phyloP scores from a whole-genome alignment of 352 stramenopile genomes.

The Globisporangium echinulatum region DNA sequence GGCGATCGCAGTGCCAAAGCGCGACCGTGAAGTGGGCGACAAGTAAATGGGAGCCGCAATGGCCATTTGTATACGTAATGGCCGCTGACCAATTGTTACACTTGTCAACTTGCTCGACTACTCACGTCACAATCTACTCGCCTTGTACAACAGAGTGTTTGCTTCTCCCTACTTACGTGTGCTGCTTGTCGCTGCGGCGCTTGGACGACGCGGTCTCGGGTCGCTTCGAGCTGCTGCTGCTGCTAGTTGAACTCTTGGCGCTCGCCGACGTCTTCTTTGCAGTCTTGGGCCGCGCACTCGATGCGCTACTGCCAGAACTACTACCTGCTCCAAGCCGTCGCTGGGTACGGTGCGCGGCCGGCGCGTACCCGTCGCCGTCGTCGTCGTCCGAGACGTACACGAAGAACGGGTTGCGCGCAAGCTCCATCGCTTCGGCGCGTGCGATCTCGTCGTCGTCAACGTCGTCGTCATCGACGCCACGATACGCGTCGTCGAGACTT shows the following conservation, averaged over 20 bases:
- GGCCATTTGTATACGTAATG: no score
- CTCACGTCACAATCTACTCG: no score
- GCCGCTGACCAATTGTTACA: no score
- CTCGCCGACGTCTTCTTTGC: slow-evolving; percentile 46
- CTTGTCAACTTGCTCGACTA: no score
- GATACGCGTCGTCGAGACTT: slow-evolving; percentile 8
- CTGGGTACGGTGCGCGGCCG: slow-evolving; percentile 33
- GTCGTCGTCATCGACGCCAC: not conserved
- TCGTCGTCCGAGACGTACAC: slow-evolving; percentile 82
- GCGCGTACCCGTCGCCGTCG: slow-evolving; percentile 64
- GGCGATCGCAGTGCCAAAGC: slow-evolving; percentile 11
- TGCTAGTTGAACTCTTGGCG: slow-evolving; percentile 13
- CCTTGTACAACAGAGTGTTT: no score
- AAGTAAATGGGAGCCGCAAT: no score
- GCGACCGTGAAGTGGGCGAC: not conserved
- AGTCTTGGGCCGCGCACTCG: slow-evolving; percentile 36
- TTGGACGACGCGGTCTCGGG: slow-evolving; percentile 54
- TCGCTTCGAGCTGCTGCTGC: slow-evolving; percentile 30
- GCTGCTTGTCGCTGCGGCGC: slow-evolving; percentile 41
- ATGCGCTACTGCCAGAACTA: slow-evolving; percentile 1
- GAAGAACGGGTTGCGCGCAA: slow-evolving; percentile 73
- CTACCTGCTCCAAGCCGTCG: not conserved
- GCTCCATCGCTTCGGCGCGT: slow-evolving; percentile 57
- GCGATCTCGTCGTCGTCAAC: slow-evolving; percentile 64
- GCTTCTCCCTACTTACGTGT: not conserved